Percentiles rank a stretch among this genome's conserved stretches.
Evolutionary conservation across 106 monocot genomes (phyloP).

Genomic region (Alisma plantagoaquatica): DNA sequence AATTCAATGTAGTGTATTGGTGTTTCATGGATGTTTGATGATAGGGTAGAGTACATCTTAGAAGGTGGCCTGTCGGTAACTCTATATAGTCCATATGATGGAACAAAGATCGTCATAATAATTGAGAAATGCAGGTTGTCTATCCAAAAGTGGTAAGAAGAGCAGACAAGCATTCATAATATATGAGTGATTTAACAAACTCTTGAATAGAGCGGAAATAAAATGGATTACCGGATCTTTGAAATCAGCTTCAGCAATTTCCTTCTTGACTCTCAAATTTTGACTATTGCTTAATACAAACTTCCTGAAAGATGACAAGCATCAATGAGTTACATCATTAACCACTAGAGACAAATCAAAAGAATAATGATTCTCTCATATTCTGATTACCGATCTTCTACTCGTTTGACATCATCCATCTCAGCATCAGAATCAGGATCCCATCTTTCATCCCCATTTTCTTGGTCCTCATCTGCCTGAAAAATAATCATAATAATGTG

Average conservation of each 20-base stretch:
- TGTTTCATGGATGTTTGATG: too few species aligned
- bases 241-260: not conserved
- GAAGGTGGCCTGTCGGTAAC: too few species aligned
- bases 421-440: conserved; percentile 25
- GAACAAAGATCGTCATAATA: not conserved
- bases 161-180: not conserved
- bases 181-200: not conserved
- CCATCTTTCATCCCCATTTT: conserved; percentile 26
- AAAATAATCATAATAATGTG: not conserved
- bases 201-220: not conserved
- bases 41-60: too few species aligned
- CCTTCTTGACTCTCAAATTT: conserved; percentile 9
- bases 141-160: not conserved
- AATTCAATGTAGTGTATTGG: too few species aligned
- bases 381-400: conserved; percentile 19
- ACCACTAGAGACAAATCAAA: not conserved
- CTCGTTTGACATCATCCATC: conserved; percentile 14
- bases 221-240: conserved; percentile 16
- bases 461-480: conserved; percentile 30
- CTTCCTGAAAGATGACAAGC: conserved; percentile 7
- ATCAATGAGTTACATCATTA: not conserved
- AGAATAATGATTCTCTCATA: not conserved
- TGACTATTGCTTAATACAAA: conserved; percentile 3
- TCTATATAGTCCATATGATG: not conserved
- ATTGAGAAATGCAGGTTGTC: not conserved